Base-by-base conservation (phyloP, 495 filamentous ascomycete species). In the Collariella sp. region DNA sequence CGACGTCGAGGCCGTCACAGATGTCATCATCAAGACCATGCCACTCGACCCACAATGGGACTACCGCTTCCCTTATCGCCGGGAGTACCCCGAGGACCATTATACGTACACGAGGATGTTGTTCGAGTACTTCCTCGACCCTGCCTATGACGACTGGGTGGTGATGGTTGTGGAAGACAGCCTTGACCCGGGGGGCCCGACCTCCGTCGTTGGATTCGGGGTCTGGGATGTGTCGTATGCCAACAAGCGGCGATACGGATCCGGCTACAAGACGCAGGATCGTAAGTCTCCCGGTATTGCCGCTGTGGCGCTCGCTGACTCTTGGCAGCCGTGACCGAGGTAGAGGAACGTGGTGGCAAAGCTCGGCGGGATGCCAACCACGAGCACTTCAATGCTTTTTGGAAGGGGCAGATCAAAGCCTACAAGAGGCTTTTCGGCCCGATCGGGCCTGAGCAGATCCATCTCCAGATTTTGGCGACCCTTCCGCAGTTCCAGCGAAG, bases 21-120 rank as follows among this genome's bases (percentile, higher is more conserved):
- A 62, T 5, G 63, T 69, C 46, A 64, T 67, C 55, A 62, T 67
- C 62, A 41, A 60, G 41, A 56, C 66, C 12, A 69, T 72, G 63
- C 66, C 67, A 18, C 61, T 65, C 18, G 69, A 72, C 46, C 69
- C 69, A 6, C 64, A 69, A 41, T 72, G 68, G 66, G 46, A 67
- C 54, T 70, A 70, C 46, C 63, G 69, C 46, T 72, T 70, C 43
- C 67, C 69, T 0, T 52, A 61, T 36, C 63, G 69, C 20, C 33
- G 40, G 3, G 12, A 62, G 22, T 65, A 54, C 29, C 66, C 69
- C 7, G 62, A 65, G 7, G 67, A 72, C 53, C 67, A 72, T 45
- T 60, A 59, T 51, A 67, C 61, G 56, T 70, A 63, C 59, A 67
- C 64, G 31, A 34, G 55, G 19, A 65, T 70, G 58, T 52, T 70